These are phyloP conservation scores for Cymbopogon citratus DNA, from an alignment of 176 grass and related monocot genomes.

Conservation along the genomic window DNA sequence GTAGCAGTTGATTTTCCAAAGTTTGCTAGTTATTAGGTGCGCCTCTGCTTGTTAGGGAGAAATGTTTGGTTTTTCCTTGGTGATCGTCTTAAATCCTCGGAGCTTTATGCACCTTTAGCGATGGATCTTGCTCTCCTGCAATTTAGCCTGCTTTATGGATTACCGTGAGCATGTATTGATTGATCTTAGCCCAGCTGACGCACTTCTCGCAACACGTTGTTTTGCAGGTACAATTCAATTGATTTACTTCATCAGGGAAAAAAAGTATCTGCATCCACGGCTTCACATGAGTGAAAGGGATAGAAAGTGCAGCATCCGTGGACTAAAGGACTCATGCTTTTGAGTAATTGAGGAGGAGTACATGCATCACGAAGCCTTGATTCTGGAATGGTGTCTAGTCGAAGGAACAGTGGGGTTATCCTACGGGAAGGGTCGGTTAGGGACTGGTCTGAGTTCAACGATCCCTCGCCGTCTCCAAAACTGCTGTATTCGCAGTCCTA, in stretches of 20 bases:
- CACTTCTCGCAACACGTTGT: neutral
- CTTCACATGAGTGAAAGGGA: slow-evolving; percentile 9
- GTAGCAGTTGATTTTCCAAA: neutral
- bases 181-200: slow-evolving; percentile 17
- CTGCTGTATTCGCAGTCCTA: slow-evolving; percentile 66
- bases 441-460: slow-evolving; percentile 52
- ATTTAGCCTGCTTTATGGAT: neutral
- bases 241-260: neutral
- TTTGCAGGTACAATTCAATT: slow-evolving; percentile 32
- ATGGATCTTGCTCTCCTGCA: slow-evolving; percentile 14
- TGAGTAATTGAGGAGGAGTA: slow-evolving; percentile 30
- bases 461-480: slow-evolving; percentile 66
- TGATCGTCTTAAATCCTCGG: neutral
- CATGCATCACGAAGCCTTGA: slow-evolving; percentile 33
- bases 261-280: neutral
- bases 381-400: slow-evolving; percentile 58
- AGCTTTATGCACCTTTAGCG: neutral
- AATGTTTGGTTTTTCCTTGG: neutral
- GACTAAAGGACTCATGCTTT: neutral
- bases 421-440: slow-evolving; percentile 55
- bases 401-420: slow-evolving; percentile 49
- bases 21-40: neutral
- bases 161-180: neutral
- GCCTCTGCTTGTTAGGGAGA: neutral
- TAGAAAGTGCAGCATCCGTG: neutral